Base-by-base conservation (phyloP, 2,329 filamentous ascomycete genomes). In the Fusarium tuaranense region DNA sequence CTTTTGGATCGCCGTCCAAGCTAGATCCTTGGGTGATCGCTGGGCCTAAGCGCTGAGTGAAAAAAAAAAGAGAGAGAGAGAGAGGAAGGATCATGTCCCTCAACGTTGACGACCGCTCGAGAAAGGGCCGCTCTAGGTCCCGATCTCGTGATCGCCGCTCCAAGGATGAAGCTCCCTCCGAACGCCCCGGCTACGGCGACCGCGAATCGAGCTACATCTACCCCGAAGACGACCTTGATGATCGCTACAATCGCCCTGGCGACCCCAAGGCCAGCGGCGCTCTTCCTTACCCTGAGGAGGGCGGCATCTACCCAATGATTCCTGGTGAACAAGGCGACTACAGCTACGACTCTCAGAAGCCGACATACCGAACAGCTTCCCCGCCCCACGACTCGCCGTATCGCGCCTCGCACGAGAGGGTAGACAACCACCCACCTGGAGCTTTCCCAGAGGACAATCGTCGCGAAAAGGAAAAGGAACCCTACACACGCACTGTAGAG, bases 111-210 rank as follows among this genome's bases (percentile, higher is more conserved):
- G 85, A 86, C 66, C 79, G 80, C 68, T 80, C 82, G 59, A 84
- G 84, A 55, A 85, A 86, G 64, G 85, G 82, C 59, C 87, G 87
- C 63, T 87, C 87, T 62, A 84, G 85, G 63, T 90, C 88, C 82
- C 57, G 83, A 80, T 78, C 86, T 82, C 80, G 82, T 70, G 81
- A 82, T 67, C 78, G 79, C 34, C 82, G 82, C 55, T 72, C 79
- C n/a, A 79, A 71, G 58, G 80, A 81, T 39, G 79, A 82, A 14
- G 68, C 75, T 8, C 79, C 80, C 65, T 79, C 79, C 62, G 80
- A 81, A 27, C 76, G 78, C 20, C 77, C 79, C 27, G 72, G 78
- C 46, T 71, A 67, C 59, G 85, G 86, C 48, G 86, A 87, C 46
- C 80, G 82, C 27, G 87, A 86, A 67, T 81, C 86, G 30, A 84